A percentile compares a stretch with the other conserved stretches of the same genome.
These are phyloP conservation scores for Neonectria faginata DNA, from an alignment of 2,329 filamentous ascomycete genomes.

Conservation along the genomic window DNA sequence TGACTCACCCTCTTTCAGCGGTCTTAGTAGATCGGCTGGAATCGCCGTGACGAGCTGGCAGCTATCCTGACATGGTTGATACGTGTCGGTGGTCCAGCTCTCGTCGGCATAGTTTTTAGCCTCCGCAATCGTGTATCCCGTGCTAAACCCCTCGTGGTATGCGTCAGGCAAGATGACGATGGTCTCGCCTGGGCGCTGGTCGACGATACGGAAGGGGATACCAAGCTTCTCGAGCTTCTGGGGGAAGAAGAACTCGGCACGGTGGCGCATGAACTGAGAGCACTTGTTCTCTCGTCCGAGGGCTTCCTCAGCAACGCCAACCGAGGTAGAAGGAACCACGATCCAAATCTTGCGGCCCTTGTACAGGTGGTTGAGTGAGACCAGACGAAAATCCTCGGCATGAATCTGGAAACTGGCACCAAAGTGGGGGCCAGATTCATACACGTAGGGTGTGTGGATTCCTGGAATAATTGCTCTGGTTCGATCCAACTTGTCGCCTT, in stretches of 20 bases:
- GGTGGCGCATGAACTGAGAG: constrained; percentile 56
- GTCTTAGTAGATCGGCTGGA: constrained; percentile 50
- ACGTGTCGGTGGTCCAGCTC: constrained; percentile 51
- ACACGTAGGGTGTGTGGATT: constrained; percentile 56
- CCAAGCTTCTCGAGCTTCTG: constrained; percentile 54
- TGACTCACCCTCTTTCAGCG: constrained; percentile 48
- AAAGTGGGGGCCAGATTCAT: constrained; percentile 54
- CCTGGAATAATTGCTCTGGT: constrained; percentile 55
- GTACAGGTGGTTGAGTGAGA: constrained; percentile 55
- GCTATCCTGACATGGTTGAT: constrained; percentile 50
- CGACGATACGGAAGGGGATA: constrained; percentile 53
- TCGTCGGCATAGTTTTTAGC: constrained; percentile 55
- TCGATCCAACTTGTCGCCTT: constrained; percentile 52
- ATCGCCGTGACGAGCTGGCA: constrained; percentile 53
- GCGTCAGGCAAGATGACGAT: constrained; percentile 55
- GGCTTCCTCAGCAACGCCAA: constrained; percentile 50
- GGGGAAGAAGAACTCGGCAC: constrained; percentile 56
- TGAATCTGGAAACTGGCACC: constrained; percentile 56
- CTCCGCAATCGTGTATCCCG: constrained; percentile 56
- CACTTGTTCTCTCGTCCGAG: constrained; percentile 50
- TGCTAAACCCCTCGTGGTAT: constrained; percentile 56
- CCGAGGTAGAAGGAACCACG: constrained; percentile 52
- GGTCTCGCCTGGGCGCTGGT: constrained; percentile 55
- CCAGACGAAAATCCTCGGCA: constrained; percentile 55
- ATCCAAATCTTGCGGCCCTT: constrained; percentile 56